phyloP scores from a whole-genome alignment of 2,329 filamentous ascomycete species.

The Cephalotrichum gorgonifer region DNA sequence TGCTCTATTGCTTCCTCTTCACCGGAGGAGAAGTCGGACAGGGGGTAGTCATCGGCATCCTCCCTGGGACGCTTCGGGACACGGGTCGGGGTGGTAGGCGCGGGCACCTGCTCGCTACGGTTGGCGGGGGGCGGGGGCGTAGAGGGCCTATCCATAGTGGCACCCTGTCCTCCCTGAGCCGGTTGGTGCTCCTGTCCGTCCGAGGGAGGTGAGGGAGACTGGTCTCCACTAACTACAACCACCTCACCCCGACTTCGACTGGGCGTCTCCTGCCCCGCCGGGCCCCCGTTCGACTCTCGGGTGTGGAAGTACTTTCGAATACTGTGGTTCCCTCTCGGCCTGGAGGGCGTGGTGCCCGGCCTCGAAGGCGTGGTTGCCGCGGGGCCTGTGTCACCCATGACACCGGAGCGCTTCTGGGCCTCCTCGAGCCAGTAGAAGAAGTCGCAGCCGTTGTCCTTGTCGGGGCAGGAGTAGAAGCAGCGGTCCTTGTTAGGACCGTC shows the following conservation, averaged over 20 bases:
- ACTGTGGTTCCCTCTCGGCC: not conserved
- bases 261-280: conserved; percentile 3
- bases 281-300: not conserved
- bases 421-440: conserved; percentile 36
- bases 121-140: not conserved
- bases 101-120: conserved; percentile 1
- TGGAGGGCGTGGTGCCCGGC: conserved; percentile 3
- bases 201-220: not conserved
- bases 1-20: conserved; percentile 24
- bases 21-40: conserved; percentile 25
- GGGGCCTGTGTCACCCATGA: conserved; percentile 6
- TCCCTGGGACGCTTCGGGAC: conserved; percentile 19
- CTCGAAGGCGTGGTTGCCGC: conserved; percentile 2
- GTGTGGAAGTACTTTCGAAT: not conserved
- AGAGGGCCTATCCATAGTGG: not conserved
- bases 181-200: conserved; percentile 7
- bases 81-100: conserved; percentile 11
- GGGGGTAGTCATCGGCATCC: conserved; percentile 16
- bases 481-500: conserved; percentile 26
- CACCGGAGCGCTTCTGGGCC: conserved; percentile 19
- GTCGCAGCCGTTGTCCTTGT: conserved; percentile 21
- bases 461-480: conserved; percentile 30
- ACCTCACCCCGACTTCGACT: conserved; percentile 2
- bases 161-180: too few species aligned
- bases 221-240: conserved; percentile 7